Conservation (phyloP, 2,329 filamentous ascomycete species). For the Fusarium subtropicale region DNA sequence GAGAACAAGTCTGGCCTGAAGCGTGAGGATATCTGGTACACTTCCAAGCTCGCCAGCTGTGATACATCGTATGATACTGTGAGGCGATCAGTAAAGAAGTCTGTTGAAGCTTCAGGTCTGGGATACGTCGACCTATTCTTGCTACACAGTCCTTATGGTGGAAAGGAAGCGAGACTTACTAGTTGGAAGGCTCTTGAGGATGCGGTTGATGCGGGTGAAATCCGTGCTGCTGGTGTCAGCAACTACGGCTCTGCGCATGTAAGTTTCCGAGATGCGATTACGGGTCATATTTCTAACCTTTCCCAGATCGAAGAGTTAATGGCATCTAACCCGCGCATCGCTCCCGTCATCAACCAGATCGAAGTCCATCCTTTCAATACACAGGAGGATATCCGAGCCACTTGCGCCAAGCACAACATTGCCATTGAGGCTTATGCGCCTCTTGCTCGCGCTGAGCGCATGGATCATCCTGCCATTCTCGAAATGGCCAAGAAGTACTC, state of each 20-base stretch:
- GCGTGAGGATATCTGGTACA: slow-evolving; percentile 81
- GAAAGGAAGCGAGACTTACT: slow-evolving; percentile 72
- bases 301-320: slow-evolving; percentile 75
- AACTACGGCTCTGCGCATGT: slow-evolving; percentile 83
- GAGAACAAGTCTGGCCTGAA: slow-evolving; percentile 63
- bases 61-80: slow-evolving; percentile 74
- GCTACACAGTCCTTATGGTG: slow-evolving; percentile 82
- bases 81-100: slow-evolving; percentile 72
- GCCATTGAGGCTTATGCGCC: slow-evolving; percentile 84
- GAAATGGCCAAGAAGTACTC: slow-evolving; percentile 74
- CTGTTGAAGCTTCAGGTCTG: slow-evolving; percentile 72
- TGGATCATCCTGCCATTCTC: slow-evolving; percentile 73
- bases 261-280: slow-evolving; percentile 46
- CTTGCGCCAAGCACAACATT: slow-evolving; percentile 74
- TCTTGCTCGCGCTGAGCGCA: slow-evolving; percentile 75
- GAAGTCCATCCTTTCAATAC: slow-evolving; percentile 88
- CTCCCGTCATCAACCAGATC: slow-evolving; percentile 81
- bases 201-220: slow-evolving; percentile 76
- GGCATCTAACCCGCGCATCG: slow-evolving; percentile 68
- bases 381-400: slow-evolving; percentile 71
- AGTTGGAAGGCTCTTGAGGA: slow-evolving; percentile 84
- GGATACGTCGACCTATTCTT: slow-evolving; percentile 85
- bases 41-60: slow-evolving; percentile 79
- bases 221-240: slow-evolving; percentile 78
- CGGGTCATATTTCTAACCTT: accelerated